These are phyloP conservation scores for Macrotyloma uniflorum DNA, from an alignment of 306 rosid genomes.

Conservation along the genomic window DNA sequence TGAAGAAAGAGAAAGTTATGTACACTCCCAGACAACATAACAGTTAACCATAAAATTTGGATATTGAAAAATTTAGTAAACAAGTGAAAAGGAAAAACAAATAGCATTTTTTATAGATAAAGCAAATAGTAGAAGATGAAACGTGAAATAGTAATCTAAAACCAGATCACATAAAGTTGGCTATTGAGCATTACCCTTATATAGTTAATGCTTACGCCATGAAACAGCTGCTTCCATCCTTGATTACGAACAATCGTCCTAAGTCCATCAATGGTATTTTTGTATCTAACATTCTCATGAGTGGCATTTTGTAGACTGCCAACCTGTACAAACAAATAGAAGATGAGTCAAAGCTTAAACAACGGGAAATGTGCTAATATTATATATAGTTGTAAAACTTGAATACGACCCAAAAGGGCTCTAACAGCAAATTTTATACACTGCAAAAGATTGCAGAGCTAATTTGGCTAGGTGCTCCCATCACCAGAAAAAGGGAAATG, in stretches of 20 bases:
- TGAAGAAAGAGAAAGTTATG: not conserved
- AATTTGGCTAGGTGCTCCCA: not conserved
- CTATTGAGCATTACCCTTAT: slow-evolving; percentile 70
- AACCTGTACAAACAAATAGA: slow-evolving; percentile 59
- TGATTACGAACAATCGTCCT: slow-evolving; percentile 64
- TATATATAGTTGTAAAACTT: not conserved
- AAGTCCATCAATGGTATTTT: slow-evolving; percentile 71
- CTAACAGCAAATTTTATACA: not conserved
- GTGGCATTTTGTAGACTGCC: slow-evolving; percentile 57
- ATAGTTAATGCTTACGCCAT: slow-evolving; percentile 92
- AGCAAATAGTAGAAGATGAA: not conserved
- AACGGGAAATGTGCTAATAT: slow-evolving; percentile 1
- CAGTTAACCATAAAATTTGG: not conserved
- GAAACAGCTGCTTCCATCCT: slow-evolving; percentile 91
- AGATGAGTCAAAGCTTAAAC: slow-evolving; percentile 32
- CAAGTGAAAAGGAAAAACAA: not conserved
- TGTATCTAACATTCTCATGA: slow-evolving; percentile 58
- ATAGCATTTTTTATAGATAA: not conserved
- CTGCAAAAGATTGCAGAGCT: not conserved
- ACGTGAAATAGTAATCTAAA: slow-evolving; percentile 22
- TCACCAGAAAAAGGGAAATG: not conserved
- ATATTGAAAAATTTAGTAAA: not conserved
- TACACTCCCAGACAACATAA: slow-evolving; percentile 10
- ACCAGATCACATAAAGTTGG: slow-evolving; percentile 10
- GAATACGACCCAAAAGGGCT: not conserved